Percentiles rank a stretch among this genome's conserved stretches.
Evolutionary conservation across 1,284 basidiomycete genomes (phyloP).

Genomic region (Anthracocystis panici-leucophaei): DNA sequence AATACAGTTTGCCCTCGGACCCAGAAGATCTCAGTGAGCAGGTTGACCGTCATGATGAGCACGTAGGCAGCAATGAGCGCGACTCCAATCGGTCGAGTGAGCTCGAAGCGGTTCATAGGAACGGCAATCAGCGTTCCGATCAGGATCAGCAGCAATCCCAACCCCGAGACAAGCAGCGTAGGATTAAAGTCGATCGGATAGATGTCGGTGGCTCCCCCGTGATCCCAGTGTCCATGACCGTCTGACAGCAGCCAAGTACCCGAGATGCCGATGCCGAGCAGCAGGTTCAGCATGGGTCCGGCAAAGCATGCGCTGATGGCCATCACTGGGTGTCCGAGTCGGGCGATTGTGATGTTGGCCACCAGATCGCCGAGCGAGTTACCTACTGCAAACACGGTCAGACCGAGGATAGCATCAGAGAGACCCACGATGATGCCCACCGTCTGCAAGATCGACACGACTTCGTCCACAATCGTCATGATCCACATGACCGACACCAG

Average conservation of each 20-base stretch:
- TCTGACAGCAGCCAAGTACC: conserved; percentile 71
- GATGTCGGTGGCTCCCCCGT: conserved; percentile 24
- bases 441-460: conserved; percentile 74
- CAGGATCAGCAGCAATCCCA: conserved; percentile 82
- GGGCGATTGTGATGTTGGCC: conserved; percentile 85
- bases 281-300: conserved; percentile 95
- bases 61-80: conserved; percentile 81
- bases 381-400: conserved; percentile 95
- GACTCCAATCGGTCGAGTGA: conserved; percentile 83
- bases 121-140: conserved; percentile 84
- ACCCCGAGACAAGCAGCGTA: conserved; percentile 84
- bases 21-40: conserved; percentile 57
- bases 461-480: conserved; percentile 66
- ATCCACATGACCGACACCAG: conserved; percentile 65
- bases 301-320: conserved; percentile 90
- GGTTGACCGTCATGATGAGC: conserved; percentile 59
- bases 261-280: conserved; percentile 86
- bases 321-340: conserved; percentile 67
- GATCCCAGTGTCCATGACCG: conserved; percentile 27
- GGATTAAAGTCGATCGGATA: conserved; percentile 82
- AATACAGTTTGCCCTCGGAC: conserved; percentile 32
- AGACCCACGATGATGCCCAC: conserved; percentile 93
- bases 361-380: conserved; percentile 96
- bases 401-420: conserved; percentile 95
- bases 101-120: conserved; percentile 83